phyloP scores from a whole-genome alignment of 1,284 basidiomycete genomes.

The Microbotryum lychnidis-dioicae region DNA sequence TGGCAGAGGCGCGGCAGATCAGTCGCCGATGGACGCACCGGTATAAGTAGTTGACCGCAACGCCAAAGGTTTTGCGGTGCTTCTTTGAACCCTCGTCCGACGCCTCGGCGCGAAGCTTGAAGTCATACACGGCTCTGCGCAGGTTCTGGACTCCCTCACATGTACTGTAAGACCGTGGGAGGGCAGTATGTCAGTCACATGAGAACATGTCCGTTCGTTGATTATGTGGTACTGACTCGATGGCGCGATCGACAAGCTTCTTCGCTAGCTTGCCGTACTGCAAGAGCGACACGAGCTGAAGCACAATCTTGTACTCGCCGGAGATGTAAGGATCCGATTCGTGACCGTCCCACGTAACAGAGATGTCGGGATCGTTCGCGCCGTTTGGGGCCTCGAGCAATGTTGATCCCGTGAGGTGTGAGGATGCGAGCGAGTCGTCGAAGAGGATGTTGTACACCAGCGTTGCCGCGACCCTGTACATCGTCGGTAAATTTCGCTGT shows the following conservation, averaged over 20 bases:
- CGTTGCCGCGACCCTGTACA: conserved; percentile 61
- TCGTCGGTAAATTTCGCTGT: not conserved
- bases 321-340: conserved; percentile 39
- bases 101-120: conserved; percentile 81
- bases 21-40: conserved; percentile 27
- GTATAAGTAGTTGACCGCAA: conserved; percentile 53
- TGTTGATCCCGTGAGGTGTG: conserved; percentile 8
- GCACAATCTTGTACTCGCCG: conserved; percentile 95
- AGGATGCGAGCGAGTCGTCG: conserved; percentile 5
- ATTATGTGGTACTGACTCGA: conserved; percentile 49
- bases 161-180: not conserved
- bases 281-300: conserved; percentile 88
- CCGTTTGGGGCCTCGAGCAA: conserved; percentile 1
- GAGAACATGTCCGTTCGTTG: not conserved
- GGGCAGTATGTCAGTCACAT: not conserved
- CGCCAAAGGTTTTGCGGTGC: conserved; percentile 59
- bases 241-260: conserved; percentile 73
- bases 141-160: conserved; percentile 78
- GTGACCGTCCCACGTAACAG: conserved; percentile 35
- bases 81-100: conserved; percentile 69
- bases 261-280: conserved; percentile 78
- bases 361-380: conserved; percentile 24
- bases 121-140: conserved; percentile 83
- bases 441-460: conserved; percentile 68
- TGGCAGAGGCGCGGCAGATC: conserved; percentile 33